These are phyloP conservation scores for Globisporangium heterothallicum DNA, from an alignment of 352 stramenopile genomes.

Conservation along the genomic window DNA sequence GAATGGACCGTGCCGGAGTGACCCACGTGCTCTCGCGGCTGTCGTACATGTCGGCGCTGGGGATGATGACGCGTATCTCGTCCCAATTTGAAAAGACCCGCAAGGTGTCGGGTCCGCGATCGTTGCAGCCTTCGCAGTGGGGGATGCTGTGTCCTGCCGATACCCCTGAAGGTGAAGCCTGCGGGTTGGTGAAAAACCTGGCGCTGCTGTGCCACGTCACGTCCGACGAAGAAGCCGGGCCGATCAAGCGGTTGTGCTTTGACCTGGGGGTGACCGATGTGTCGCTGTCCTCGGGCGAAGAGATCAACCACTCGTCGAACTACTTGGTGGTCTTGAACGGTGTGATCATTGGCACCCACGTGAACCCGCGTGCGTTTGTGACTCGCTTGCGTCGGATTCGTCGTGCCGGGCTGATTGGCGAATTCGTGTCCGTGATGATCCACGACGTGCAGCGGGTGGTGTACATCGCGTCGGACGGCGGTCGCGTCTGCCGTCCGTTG, in stretches of 20 bases:
- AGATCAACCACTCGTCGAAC: slow-evolving; percentile 92
- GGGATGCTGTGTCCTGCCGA: slow-evolving; percentile 99
- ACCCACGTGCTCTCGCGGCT: slow-evolving; percentile 97
- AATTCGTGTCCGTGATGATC: slow-evolving; percentile 99
- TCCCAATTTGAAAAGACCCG: slow-evolving; percentile 99
- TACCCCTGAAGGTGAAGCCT: slow-evolving; percentile 98
- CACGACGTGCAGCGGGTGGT: slow-evolving; percentile 96
- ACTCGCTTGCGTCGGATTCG: slow-evolving; percentile 77
- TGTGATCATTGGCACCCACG: slow-evolving; percentile 96
- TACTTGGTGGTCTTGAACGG: slow-evolving; percentile 99
- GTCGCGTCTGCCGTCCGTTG: slow-evolving; percentile 96
- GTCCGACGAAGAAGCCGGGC: slow-evolving; percentile 87
- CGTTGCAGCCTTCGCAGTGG: slow-evolving; percentile 98
- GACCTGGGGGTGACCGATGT: slow-evolving; percentile 97
- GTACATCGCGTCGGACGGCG: slow-evolving; percentile 98
- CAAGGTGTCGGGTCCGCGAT: slow-evolving; percentile 97
- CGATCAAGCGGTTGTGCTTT: slow-evolving; percentile 94
- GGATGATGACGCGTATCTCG: slow-evolving; percentile 99
- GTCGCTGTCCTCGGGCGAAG: slow-evolving; percentile 91
- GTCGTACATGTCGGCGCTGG: slow-evolving; percentile 98
- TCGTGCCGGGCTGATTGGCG: slow-evolving; percentile 83
- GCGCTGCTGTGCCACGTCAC: slow-evolving; percentile 97
- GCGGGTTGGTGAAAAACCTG: slow-evolving; percentile 99
- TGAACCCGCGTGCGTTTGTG: slow-evolving; percentile 88
- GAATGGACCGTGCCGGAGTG: slow-evolving; percentile 97